Evolutionary conservation across 768 basidiomycete genomes (phyloP), one percentile per base, ranked within the genome.

Genomic region (Auricularia heimuer): DNA sequence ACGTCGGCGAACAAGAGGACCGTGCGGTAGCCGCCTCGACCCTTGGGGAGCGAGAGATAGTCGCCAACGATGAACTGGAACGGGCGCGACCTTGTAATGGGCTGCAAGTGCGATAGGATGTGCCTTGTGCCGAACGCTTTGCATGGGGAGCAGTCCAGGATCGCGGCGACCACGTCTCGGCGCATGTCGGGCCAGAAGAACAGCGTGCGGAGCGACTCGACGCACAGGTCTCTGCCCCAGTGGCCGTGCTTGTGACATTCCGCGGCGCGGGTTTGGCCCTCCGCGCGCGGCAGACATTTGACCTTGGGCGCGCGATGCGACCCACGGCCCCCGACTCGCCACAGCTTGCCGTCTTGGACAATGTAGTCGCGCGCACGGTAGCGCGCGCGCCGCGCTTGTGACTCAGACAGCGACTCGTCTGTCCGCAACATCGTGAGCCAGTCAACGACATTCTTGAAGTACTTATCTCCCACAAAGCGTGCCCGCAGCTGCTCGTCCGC

Each of bases 361-460:
- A 64, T 58, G 21, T 34, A 4, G 35, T 36, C 11, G 10, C 12
- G 8, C 2, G 67, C 10, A 44, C 36, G n/a, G 36, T 39, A 37
- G 4, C 54, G 16, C 60, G 14, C 54, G 29, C 63, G 35, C 42
- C 64, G 24, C 39, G 47, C 24, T 21, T 62, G n/a, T 3, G 24
- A 35, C 4, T 16, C 24, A 4, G 18, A 44, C 42, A 44, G 34
- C 4, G n/a, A 12, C 16, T 18, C 12, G 33, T 60, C 64, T 4
- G 42, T 18, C 3, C n/a, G 8, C 4, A 56, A n/a, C 8, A 24
- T 37, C 36, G 62, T 61, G 39, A 24, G 61, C 42, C n/a, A 64
- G 29, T 18, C 56, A n/a, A 68, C 64, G 39, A 72, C 67, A 24
- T 70, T 61, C 34, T 39, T 62, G 54, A 71, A 71, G 16, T 65